Percentiles rank a stretch among this genome's conserved stretches.
Conservation (phyloP, 1,139 yeast genomes). For the Pichia sp. region DNA sequence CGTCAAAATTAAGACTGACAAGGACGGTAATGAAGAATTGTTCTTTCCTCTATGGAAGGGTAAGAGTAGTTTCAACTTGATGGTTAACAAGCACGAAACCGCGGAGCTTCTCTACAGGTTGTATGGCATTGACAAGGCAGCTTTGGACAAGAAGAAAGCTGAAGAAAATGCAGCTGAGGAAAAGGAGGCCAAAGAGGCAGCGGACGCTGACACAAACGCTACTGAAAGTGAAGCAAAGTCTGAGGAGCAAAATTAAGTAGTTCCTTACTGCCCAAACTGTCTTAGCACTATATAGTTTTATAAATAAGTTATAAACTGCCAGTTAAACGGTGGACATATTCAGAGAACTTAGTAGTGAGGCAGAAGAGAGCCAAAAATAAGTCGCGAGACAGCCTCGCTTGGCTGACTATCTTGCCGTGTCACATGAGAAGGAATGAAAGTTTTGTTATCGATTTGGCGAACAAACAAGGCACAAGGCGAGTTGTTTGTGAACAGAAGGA, state of each 20-base stretch:
- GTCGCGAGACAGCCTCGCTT: neutral
- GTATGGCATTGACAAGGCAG: conserved; percentile 65
- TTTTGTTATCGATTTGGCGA: neutral
- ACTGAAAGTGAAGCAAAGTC: neutral
- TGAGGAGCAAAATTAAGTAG: neutral
- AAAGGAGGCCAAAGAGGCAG: conserved; percentile 15
- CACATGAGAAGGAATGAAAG: neutral
- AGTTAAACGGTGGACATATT: too few species aligned
- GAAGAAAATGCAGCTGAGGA: conserved; percentile 19
- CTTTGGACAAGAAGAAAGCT: conserved; percentile 26
- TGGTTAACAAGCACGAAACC: conserved; percentile 92
- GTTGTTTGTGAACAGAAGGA: neutral
- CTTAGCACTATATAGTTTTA: too few species aligned
- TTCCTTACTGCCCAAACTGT: neutral
- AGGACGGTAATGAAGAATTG: conserved; percentile 55
- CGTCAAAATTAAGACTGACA: conserved; percentile 57
- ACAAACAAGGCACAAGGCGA: neutral
- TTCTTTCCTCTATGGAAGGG: conserved; percentile 94
- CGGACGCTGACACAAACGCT: neutral
- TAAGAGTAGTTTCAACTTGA: conserved; percentile 72
- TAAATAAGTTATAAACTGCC: too few species aligned
- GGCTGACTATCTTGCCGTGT: neutral
- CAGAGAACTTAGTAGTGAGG: too few species aligned
- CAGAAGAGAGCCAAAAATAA: neutral
- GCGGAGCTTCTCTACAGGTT: conserved; percentile 84